These are phyloP conservation scores for Platanus orientalis DNA, from an alignment of 164 flowering plant species.

Conservation along the genomic window DNA sequence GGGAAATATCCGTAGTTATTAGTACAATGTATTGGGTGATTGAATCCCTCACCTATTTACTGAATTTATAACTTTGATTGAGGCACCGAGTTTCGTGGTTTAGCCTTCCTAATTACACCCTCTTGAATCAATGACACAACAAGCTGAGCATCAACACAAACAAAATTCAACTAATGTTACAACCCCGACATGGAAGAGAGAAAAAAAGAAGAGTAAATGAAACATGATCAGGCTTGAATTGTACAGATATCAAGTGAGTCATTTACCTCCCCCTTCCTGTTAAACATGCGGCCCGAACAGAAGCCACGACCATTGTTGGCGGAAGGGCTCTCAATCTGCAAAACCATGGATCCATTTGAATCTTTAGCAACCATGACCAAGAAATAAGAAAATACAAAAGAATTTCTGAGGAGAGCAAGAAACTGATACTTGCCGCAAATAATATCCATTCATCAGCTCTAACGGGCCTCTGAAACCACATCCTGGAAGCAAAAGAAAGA, in stretches of 20 bases:
- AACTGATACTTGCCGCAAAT: slow-evolving; percentile 49
- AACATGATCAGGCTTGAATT: not conserved
- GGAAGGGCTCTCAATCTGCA: slow-evolving; percentile 50
- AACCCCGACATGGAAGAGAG: not conserved
- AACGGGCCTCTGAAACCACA: slow-evolving; percentile 89
- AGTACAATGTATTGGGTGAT: not conserved
- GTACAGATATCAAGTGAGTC: not conserved
- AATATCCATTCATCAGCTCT: slow-evolving; percentile 95
- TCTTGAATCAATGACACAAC: slow-evolving; percentile 75
- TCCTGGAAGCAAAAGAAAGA: slow-evolving; percentile 38
- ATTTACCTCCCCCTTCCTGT: slow-evolving; percentile 77
- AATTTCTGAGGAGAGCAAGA: not conserved
- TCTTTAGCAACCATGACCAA: not conserved
- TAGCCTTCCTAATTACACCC: slow-evolving; percentile 58
- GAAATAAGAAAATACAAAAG: not conserved
- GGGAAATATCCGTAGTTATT: no score
- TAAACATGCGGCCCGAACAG: slow-evolving; percentile 68
- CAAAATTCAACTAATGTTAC: not conserved
- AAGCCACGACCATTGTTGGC: slow-evolving; percentile 49
- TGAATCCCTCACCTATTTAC: slow-evolving; percentile 2
- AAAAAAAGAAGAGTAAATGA: not conserved
- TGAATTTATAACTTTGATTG: slow-evolving; percentile 42
- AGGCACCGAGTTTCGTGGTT: slow-evolving; percentile 19
- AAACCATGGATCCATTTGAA: slow-evolving; percentile 5
- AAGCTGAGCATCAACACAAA: slow-evolving; percentile 47